Percentiles rank a stretch among this genome's conserved stretches.
Conservation (phyloP, 805 yeast species). For the Lachancea mirantina region DNA sequence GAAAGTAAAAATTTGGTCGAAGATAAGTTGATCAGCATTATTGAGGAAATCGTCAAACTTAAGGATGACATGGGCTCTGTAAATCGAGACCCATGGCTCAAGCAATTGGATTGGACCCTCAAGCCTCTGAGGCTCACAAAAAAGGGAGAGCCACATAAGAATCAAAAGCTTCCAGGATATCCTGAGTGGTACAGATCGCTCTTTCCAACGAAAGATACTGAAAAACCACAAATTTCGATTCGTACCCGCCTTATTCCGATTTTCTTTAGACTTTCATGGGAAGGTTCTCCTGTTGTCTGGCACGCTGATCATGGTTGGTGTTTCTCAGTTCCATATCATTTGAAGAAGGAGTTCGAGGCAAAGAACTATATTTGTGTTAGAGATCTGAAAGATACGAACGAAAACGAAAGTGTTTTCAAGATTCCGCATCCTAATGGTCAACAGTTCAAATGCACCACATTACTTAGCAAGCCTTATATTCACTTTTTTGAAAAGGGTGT, state of each 20-base stretch:
- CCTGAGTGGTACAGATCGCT: constrained; percentile 88
- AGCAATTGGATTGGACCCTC: constrained; percentile 82
- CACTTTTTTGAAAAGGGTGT: constrained; percentile 66
- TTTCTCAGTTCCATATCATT: constrained; percentile 46
- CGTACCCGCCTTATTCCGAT: constrained; percentile 72
- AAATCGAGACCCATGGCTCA: constrained; percentile 76
- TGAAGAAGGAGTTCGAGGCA: constrained; percentile 26
- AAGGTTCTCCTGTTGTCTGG: constrained; percentile 78
- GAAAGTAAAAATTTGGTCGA: constrained; percentile 51
- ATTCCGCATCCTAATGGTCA: constrained; percentile 89
- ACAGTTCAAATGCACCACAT: constrained; percentile 57
- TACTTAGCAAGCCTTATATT: constrained; percentile 71
- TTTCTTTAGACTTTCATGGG: constrained; percentile 75
- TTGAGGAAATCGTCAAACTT: constrained; percentile 47
- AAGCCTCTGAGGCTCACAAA: constrained; percentile 55
- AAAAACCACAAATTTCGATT: constrained; percentile 53
- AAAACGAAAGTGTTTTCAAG: constrained; percentile 43
- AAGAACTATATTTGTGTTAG: constrained; percentile 33
- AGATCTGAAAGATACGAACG: constrained; percentile 10
- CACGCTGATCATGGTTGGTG: constrained; percentile 81
- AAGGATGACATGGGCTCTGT: constrained; percentile 38
- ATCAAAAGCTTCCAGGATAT: constrained; percentile 77
- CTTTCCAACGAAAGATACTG: constrained; percentile 32
- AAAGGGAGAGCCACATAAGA: constrained; percentile 59
- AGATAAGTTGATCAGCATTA: constrained; percentile 49